A percentile compares a stretch with the other conserved stretches of the same genome.
phyloP scores from a whole-genome alignment of 1,284 basidiomycete species.

The Xanthoconium separans region DNA sequence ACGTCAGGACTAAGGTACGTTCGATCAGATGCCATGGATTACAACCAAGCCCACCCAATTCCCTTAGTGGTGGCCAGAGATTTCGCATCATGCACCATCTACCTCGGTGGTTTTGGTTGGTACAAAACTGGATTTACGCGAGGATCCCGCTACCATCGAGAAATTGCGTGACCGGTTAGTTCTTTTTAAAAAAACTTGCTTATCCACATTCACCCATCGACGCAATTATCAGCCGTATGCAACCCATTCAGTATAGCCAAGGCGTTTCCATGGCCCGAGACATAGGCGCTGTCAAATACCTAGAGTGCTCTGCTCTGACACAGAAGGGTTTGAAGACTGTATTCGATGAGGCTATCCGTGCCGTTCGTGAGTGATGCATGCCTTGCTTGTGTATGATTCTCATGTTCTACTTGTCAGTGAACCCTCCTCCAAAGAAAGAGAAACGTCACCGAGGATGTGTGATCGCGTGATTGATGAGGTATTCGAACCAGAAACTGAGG shows the following conservation, averaged over 20 bases:
- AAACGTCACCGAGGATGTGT: slow-evolving; percentile 57
- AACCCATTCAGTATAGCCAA: slow-evolving; percentile 90
- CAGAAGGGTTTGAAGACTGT: slow-evolving; percentile 99
- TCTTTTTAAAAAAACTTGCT: slow-evolving; percentile 3
- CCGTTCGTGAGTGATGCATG: slow-evolving; percentile 68
- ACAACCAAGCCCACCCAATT: slow-evolving; percentile 6
- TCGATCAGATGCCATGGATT: slow-evolving; percentile 2
- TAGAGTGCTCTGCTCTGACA: slow-evolving; percentile 98
- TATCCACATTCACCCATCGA: slow-evolving; percentile 11
- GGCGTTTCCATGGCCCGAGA: slow-evolving; percentile 90
- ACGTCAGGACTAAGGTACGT: slow-evolving; percentile 92
- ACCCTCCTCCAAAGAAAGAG: slow-evolving; percentile 66
- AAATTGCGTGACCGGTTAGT: slow-evolving; percentile 86
- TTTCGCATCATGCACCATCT: slow-evolving; percentile 94
- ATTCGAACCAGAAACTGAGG: slow-evolving; percentile 12
- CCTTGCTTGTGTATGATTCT: slow-evolving; percentile 10
- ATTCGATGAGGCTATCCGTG: slow-evolving; percentile 97
- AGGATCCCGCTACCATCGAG: slow-evolving; percentile 89
- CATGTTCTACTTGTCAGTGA: slow-evolving; percentile 48
- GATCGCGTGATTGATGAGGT: slow-evolving; percentile 55
- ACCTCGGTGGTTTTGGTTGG: slow-evolving; percentile 96
- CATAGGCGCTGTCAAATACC: slow-evolving; percentile 99
- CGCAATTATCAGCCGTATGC: slow-evolving; percentile 70
- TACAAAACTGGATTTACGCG: slow-evolving; percentile 96
- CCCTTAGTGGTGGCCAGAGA: slow-evolving; percentile 90